These are phyloP conservation scores for Fraxinus latifolia DNA, from an alignment of 305 asterid genomes.

Conservation along the genomic window DNA sequence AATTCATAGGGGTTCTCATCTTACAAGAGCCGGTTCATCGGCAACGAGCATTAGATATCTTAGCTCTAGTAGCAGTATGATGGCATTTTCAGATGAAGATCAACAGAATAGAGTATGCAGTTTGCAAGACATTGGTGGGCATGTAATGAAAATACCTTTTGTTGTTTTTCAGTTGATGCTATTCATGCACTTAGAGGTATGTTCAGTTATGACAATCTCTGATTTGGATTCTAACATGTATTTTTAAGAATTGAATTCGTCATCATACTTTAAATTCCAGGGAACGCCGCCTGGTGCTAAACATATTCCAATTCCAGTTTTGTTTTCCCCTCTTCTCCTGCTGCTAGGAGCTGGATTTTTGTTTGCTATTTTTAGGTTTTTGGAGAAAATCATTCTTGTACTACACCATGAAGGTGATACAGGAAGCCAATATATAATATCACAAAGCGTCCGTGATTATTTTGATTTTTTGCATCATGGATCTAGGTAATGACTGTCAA, in stretches of 20 bases:
- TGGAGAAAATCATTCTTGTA: constrained; percentile 47
- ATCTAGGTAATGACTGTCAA: constrained; percentile 51
- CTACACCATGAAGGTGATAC: constrained; percentile 39
- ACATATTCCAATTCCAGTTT: constrained; percentile 62
- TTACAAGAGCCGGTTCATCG: constrained; percentile 47
- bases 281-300: constrained; percentile 83
- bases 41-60: constrained; percentile 46
- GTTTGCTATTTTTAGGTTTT: constrained; percentile 60
- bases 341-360: constrained; percentile 85
- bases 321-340: constrained; percentile 78
- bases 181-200: constrained; percentile 92
- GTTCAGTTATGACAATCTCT: constrained; percentile 11
- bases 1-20: constrained; percentile 65
- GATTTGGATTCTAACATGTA: not conserved
- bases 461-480: constrained; percentile 81
- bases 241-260: not conserved
- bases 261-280: constrained; percentile 37
- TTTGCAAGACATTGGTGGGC: constrained; percentile 92
- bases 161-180: constrained; percentile 72
- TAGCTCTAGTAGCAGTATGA: constrained; percentile 50
- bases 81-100: constrained; percentile 60
- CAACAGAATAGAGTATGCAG: constrained; percentile 64
- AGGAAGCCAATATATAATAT: constrained; percentile 57
- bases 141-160: constrained; percentile 81
- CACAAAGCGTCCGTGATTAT: constrained; percentile 53